Base-by-base conservation (phyloP, 805 yeast species). In the Nakazawaea laoshanensis region DNA sequence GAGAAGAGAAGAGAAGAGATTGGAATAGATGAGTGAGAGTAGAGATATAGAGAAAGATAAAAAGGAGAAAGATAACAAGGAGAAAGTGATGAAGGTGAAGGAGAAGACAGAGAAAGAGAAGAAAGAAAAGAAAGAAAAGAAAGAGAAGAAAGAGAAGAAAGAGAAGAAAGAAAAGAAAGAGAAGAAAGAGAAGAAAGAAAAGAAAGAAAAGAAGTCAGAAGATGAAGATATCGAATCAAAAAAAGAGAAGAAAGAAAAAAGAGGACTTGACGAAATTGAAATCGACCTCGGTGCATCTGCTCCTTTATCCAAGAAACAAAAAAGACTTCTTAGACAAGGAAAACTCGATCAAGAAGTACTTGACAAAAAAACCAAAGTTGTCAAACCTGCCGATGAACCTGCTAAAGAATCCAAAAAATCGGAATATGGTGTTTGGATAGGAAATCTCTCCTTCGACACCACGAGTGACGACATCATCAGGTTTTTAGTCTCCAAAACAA, bases 221-320 rank as follows among this genome's bases (percentile, higher is more conserved):
- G 32, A 11, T 21, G 40, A 27, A 37, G 30, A 26, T 4, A 31
- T n/a, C n/a, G n/a, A n/a, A n/a, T n/a, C n/a, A n/a, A n/a, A n/a
- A n/a, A n/a, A n/a, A n/a, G n/a, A 34, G 19, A 49, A 40, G 37
- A 41, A 48, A 42, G 59, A 59, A 28, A 64, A 61, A 12, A 67
- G 63, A 41, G 57, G 56, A 4, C 40, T 56, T 9, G 74, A 67
- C 24, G 85, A 78, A 48, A 66, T 82, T 32, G 83, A 75, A 43
- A 80, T 82, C 39, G 82, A 81, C 48, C 59, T 82, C 34, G 59
- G 62, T 16, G 81, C 75, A 30, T 76, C 85, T 5, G 71, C 81
- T 10, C 96, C 98, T 1, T 62, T 88, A 31, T 87, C 96, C 9
- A 88, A 85, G 55, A 89, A 92, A 55, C 95, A 89, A 56, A 80